A percentile compares a stretch with the other conserved stretches of the same genome.
These are phyloP conservation scores for Spathaspora passalidarum DNA, from an alignment of 805 yeast species.

Conservation along the genomic window DNA sequence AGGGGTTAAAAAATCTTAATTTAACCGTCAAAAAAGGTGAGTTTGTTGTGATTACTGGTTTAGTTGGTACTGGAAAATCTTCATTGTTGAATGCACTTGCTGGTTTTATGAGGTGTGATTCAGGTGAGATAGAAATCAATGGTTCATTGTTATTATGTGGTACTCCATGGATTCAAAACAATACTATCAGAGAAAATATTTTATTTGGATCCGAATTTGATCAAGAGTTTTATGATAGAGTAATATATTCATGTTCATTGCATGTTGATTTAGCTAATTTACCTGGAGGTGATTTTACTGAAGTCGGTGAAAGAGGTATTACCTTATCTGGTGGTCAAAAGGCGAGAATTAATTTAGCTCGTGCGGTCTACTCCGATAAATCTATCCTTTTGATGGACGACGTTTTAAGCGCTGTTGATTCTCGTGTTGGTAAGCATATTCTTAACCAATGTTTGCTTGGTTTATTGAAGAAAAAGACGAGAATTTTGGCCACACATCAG, in stretches of 20 bases:
- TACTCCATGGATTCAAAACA: conserved; percentile 81
- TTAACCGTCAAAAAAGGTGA: conserved; percentile 60
- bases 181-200: conserved; percentile 73
- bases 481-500: conserved; percentile 83
- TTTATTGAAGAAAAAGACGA: conserved; percentile 53
- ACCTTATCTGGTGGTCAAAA: conserved; percentile 89
- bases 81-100: conserved; percentile 68
- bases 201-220: conserved; percentile 60
- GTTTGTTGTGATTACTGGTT: conserved; percentile 72
- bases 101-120: conserved; percentile 61
- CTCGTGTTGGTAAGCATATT: conserved; percentile 77
- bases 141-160: conserved; percentile 59
- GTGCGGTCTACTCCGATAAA: conserved; percentile 69
- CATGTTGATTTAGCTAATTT: conserved; percentile 61
- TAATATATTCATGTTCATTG: conserved; percentile 66
- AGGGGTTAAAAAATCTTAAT: conserved; percentile 50
- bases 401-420: conserved; percentile 82
- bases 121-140: conserved; percentile 50
- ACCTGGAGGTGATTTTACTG: conserved; percentile 74
- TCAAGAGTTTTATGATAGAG: conserved; percentile 46
- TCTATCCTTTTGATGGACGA: conserved; percentile 74
- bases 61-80: conserved; percentile 80
- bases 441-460: conserved; percentile 68
- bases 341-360: conserved; percentile 74
- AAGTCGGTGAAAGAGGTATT: conserved; percentile 83